Conservation (phyloP, 2,329 filamentous ascomycete species). For the Paramyrothecium sp. region DNA sequence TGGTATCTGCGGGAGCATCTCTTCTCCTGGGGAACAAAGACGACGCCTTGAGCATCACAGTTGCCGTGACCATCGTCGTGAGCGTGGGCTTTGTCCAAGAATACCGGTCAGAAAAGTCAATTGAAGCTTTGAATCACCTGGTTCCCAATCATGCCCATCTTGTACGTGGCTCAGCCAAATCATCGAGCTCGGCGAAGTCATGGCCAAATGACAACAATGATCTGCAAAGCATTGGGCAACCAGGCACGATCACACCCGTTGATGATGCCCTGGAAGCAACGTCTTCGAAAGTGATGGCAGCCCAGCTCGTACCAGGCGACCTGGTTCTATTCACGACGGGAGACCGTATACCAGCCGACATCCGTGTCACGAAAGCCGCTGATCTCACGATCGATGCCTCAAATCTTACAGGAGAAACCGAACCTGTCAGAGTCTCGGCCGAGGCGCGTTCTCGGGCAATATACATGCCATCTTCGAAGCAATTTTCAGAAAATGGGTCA, state of each 20-base stretch:
- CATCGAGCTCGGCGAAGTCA: constrained; percentile 42
- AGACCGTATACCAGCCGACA: constrained; percentile 93
- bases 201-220: constrained; percentile 42
- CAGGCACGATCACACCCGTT: constrained; percentile 57
- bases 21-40: constrained; percentile 90
- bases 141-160: constrained; percentile 95
- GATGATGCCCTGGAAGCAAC: constrained; percentile 66
- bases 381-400: constrained; percentile 95
- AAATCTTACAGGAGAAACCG: constrained; percentile 94
- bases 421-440: constrained; percentile 78
- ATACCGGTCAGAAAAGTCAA: constrained; percentile 94
- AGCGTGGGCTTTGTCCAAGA: constrained; percentile 96
- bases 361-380: constrained; percentile 86
- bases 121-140: constrained; percentile 89
- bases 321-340: constrained; percentile 92
- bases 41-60: constrained; percentile 91
- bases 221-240: constrained; percentile 38
- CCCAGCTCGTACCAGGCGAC: constrained; percentile 87
- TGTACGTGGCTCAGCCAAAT: constrained; percentile 59
- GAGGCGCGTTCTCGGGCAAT: constrained; percentile 52
- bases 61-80: constrained; percentile 96
- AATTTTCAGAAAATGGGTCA: constrained; percentile 17
- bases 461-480: constrained; percentile 10
- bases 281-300: constrained; percentile 82
- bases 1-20: constrained; percentile 84